A percentile compares a stretch with the other conserved stretches of the same genome.
Evolutionary conservation across 2,329 filamentous ascomycete genomes (phyloP).

Genomic region (Calycina herbarum): DNA sequence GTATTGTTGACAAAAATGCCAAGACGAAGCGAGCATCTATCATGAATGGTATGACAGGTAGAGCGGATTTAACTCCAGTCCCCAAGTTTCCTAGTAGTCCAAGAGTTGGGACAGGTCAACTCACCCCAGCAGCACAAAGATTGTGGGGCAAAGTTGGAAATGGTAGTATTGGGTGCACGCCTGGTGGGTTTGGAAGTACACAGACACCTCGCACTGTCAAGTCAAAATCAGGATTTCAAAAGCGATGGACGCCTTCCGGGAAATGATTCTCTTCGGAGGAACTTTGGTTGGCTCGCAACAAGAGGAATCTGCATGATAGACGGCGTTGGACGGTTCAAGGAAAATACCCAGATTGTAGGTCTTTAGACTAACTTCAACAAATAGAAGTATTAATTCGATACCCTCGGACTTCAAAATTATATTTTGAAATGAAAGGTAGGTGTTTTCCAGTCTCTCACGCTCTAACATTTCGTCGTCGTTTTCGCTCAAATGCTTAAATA

Average conservation of each 20-base stretch:
- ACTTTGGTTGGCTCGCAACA: background rate
- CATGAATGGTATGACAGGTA: slow-evolving; percentile 60
- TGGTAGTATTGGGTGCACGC: slow-evolving; percentile 34
- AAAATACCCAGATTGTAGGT: slow-evolving; percentile 7
- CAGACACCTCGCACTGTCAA: slow-evolving; percentile 32
- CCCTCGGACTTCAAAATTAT: background rate
- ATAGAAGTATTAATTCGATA: background rate
- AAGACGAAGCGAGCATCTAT: slow-evolving; percentile 66
- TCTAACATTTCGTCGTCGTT: no score
- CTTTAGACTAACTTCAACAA: background rate
- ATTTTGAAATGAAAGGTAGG: no score
- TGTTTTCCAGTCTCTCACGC: no score
- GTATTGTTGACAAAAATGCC: slow-evolving; percentile 81
- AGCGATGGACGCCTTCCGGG: slow-evolving; percentile 32
- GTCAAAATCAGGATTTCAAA: slow-evolving; percentile 31
- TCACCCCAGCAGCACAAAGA: slow-evolving; percentile 75
- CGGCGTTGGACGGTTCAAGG: slow-evolving; percentile 13
- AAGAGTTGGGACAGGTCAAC: slow-evolving; percentile 48
- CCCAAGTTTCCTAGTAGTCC: slow-evolving; percentile 70
- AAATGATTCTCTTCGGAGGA: slow-evolving; percentile 10
- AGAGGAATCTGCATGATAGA: background rate
- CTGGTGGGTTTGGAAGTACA: slow-evolving; percentile 30
- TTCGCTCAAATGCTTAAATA: no score
- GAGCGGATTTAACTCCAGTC: slow-evolving; percentile 59
- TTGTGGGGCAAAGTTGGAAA: slow-evolving; percentile 63